Conservation (phyloP, 2,329 filamentous ascomycete species). For the Phyllosticta citribraziliensis region DNA sequence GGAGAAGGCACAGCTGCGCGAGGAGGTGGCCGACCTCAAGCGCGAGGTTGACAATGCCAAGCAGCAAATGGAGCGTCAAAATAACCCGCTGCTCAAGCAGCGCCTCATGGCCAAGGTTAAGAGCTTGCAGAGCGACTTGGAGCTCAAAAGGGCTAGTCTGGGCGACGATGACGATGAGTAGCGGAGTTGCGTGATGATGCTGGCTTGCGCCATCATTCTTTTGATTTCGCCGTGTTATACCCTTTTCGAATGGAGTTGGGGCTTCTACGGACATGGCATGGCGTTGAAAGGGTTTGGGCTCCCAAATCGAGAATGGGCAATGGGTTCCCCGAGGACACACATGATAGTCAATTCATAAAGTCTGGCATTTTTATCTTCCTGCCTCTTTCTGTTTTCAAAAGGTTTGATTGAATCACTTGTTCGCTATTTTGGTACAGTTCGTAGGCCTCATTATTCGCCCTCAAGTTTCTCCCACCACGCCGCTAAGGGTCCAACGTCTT, state of each 20-base stretch:
- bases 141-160: constrained; percentile 38
- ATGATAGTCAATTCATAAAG: not conserved
- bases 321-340: not conserved
- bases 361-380: not conserved
- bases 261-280: not conserved
- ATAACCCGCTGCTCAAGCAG: constrained; percentile 40
- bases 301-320: not conserved
- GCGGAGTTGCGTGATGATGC: not conserved
- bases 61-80: constrained; percentile 32
- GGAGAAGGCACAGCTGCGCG: constrained; percentile 37
- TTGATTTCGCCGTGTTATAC: not conserved
- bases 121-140: constrained; percentile 43
- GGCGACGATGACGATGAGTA: constrained; percentile 12
- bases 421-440: not conserved
- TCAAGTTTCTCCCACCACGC: not conserved
- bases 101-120: constrained; percentile 40
- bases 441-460: not conserved
- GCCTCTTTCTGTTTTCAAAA: not conserved
- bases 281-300: not conserved
- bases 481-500: not conserved
- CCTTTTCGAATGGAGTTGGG: not conserved
- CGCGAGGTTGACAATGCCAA: constrained; percentile 37
- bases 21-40: constrained; percentile 47
- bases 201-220: not conserved
- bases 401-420: not conserved